Evolutionary conservation across 179 eudicot genomes (phyloP), one percentile per base, ranked within the genome.

Genomic region (Beta macrorhiza): DNA sequence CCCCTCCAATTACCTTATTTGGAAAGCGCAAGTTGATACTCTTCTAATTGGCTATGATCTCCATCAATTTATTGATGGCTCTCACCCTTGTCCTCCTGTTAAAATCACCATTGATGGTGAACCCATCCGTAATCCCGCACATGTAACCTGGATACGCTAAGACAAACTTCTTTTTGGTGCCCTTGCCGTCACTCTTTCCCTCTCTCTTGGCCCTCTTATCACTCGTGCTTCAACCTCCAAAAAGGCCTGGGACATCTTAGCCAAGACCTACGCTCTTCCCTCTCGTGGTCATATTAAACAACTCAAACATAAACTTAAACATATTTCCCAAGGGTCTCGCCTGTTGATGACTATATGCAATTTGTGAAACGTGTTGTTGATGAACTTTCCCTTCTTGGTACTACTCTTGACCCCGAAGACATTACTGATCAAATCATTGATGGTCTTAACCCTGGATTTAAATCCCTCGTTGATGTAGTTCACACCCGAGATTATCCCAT

Each of bases 311-410:
- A 62, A 62, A 62, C 1, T 4, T 62, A 62, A 62, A 62, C 67
- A 62, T 62, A 1, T 62, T 16, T 12, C 67, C 67, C 10, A 12
- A 12, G 29, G 29, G 8, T 13, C 19, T 62, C 16, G 7, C 4
- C 67, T 62, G 4, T 62, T 6, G 7, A 10, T 17, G 15, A 10
- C 67, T 62, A 12, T 22, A 16, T 62, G 67, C 67, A 62, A 6
- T 7, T 6, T 16, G 15, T 62, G 7, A 62, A 62, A 62, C 14
- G 3, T 19, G 15, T 62, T 12, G 20, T 62, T 1, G 67, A 62
- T 62, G 67, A 62, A 62, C 67, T 62, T 22, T 2, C 67, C 67
- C 67, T 62, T 19, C 67, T 62, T 62, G 67, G 67, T 62, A 62
- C 37, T 32, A 32, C 37, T 32, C 37, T 32, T 32, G 37, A 32